Evolutionary conservation across 2,329 filamentous ascomycete genomes (phyloP).

Genomic region (Pseudopithomyces chartarum): DNA sequence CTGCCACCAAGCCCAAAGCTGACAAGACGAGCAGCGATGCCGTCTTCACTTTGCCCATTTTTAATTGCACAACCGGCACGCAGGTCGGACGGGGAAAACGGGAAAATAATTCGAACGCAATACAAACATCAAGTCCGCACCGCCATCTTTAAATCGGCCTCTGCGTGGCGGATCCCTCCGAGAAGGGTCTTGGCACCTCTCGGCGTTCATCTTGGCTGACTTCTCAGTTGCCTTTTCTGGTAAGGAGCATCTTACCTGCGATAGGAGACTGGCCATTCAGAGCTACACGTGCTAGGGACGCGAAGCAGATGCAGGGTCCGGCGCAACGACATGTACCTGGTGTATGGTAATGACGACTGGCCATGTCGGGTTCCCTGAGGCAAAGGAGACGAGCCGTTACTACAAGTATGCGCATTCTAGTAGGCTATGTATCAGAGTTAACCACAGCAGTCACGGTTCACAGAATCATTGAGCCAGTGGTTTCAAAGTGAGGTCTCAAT

Average conservation of each 20-base stretch:
- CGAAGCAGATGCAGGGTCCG: neutral
- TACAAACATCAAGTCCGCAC: conserved; percentile 15
- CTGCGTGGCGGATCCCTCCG: conserved; percentile 9
- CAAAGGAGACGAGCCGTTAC: neutral
- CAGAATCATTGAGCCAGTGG: too few relatives aligned
- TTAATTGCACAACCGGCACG: conserved; percentile 12
- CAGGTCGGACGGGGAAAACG: too few relatives aligned
- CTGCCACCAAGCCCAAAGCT: conserved; percentile 17
- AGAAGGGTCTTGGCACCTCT: conserved; percentile 22
- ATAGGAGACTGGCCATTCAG: conserved; percentile 35
- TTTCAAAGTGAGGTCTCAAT: too few relatives aligned
- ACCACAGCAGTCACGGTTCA: too few relatives aligned
- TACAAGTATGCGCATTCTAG: too few relatives aligned
- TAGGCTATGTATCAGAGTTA: too few relatives aligned
- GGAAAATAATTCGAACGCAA: neutral
- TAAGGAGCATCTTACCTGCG: conserved; percentile 16
- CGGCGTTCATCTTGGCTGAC: conserved; percentile 24
- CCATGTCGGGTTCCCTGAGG: neutral
- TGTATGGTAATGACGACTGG: neutral
- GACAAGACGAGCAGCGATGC: conserved; percentile 25
- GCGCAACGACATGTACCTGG: conserved; percentile 7
- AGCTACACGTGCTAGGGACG: conserved; percentile 28
- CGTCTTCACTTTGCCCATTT: conserved; percentile 25
- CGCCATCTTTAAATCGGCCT: conserved; percentile 3
- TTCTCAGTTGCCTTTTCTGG: conserved; percentile 29